Conservation (phyloP, 148 eudicot genomes). For the Talinum fruticosum region DNA sequence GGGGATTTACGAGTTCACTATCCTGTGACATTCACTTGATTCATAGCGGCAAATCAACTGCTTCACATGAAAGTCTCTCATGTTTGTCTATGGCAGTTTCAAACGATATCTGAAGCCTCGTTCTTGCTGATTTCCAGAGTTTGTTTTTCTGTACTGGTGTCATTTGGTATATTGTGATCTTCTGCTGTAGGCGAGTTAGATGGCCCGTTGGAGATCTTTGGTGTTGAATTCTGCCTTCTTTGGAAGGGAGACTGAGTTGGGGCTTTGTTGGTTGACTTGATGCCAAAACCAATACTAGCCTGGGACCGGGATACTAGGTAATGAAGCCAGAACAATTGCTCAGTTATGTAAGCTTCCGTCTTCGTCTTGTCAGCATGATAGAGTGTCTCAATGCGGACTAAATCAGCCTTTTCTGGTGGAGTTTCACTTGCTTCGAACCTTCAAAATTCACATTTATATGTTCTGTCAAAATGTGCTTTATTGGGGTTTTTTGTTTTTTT, state of each 20-base stretch:
- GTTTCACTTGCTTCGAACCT: slow-evolving; percentile 61
- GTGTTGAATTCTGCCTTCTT: slow-evolving; percentile 14
- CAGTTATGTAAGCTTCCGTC: slow-evolving; percentile 68
- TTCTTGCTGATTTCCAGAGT: slow-evolving; percentile 18
- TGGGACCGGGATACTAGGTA: slow-evolving; percentile 46
- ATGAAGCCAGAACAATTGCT: slow-evolving; percentile 77
- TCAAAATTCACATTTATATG: slow-evolving; percentile 2
- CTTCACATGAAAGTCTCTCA: slow-evolving; percentile 4
- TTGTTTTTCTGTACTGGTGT: slow-evolving; percentile 14
- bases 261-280: slow-evolving; percentile 25
- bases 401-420: slow-evolving; percentile 43
- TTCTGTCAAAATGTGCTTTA: neutral
- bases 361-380: slow-evolving; percentile 76
- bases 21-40: slow-evolving; percentile 21
- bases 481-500: no score
- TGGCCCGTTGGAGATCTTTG: slow-evolving; percentile 12
- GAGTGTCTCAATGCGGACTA: slow-evolving; percentile 69
- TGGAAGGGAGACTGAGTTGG: slow-evolving; percentile 20
- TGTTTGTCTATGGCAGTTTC: neutral
- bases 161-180: slow-evolving; percentile 25
- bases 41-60: neutral
- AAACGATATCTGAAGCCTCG: slow-evolving; percentile 21
- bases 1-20: neutral
- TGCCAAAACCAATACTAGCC: slow-evolving; percentile 24
- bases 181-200: slow-evolving; percentile 21